phyloP scores from a whole-genome alignment of 352 stramenopile species.

The Phytophthora cajani region DNA sequence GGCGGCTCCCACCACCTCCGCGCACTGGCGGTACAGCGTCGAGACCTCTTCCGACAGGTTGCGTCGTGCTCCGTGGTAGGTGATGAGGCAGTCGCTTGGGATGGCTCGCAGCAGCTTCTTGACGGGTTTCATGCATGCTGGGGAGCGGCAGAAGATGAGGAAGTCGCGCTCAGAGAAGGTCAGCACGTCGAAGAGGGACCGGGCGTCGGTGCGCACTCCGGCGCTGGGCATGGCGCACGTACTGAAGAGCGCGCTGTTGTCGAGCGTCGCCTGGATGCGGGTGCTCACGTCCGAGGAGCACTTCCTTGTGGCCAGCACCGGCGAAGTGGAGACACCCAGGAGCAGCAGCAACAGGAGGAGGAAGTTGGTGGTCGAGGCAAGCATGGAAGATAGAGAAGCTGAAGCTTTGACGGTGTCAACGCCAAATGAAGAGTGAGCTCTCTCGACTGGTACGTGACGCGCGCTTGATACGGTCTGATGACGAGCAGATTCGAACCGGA shows the following conservation, averaged over 20 bases:
- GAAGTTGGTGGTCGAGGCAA: constrained; percentile 1
- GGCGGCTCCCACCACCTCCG: constrained; percentile 10
- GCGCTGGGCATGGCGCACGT: constrained; percentile 8
- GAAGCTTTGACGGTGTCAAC: not conserved
- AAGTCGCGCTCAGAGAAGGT: constrained; percentile 29
- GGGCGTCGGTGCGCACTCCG: constrained; percentile 1
- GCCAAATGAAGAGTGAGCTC: constrained; percentile 19
- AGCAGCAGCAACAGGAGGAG: constrained; percentile 4
- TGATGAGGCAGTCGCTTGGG: constrained; percentile 23
- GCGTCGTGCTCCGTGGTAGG: constrained; percentile 7
- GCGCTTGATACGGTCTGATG: not conserved
- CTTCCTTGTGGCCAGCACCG: constrained; percentile 4
- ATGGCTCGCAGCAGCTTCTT: constrained; percentile 14
- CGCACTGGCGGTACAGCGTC: constrained; percentile 24
- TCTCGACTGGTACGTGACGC: not conserved
- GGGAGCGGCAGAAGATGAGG: constrained; percentile 31
- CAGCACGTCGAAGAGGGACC: constrained; percentile 30
- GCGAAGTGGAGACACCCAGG: constrained; percentile 3
- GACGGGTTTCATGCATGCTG: constrained; percentile 28
- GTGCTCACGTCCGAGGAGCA: constrained; percentile 12
- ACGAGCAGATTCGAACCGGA: constrained; percentile 1
- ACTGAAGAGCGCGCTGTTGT: constrained; percentile 27
- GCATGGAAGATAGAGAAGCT: not conserved
- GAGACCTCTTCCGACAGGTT: constrained; percentile 18
- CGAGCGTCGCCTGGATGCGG: constrained; percentile 20